Base-by-base conservation (phyloP, 306 rosid species). In the Cicer yamashitae region DNA sequence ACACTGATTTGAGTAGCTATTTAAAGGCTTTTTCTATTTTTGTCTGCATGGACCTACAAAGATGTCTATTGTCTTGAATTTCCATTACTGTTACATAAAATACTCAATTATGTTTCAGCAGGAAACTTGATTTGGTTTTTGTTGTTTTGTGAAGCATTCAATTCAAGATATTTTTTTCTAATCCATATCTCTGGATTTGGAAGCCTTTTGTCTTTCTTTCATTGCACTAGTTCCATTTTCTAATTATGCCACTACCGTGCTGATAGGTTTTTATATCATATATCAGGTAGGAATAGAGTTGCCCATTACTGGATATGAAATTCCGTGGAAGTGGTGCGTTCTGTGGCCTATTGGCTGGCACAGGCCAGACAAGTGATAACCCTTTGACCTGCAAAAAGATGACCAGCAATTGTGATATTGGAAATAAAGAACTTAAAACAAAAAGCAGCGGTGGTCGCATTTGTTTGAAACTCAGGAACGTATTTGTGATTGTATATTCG, bases 211-310 rank as follows among this genome's bases (percentile, higher is more conserved):
- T 39, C 37, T 43, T 7, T 61, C 52, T 51, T 62, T 9, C 30
- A 18, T 30, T 46, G 52, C 58, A 34, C 18, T 58, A 53, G 13
- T 17, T 48, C 8, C 12, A 59, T 25, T 30, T 30, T 30, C 18
- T 18, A 43, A 48, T 77, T 6, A 22, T 25, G 0, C 47, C 40
- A 10, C 34, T 30, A 8, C 56, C 10, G 14, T 71, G 9, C 74
- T 77, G 6, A 77, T 69, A 34, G 47, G 73, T 84, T 63, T 44
- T 78, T 78, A 20, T 52, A n/a, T 81, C 63, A 13, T 70, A 60
- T 82, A 60, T 82, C 86, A 84, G 91, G 87, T 86, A 77, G 87
- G 84, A 76, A 81, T 86, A 81, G 86, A 80, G 79, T 78, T 79
- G 15, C 39, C 79, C 77, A 37, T 67, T 80, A 51, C 71, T 8